A percentile compares a stretch with the other conserved stretches of the same genome.
Evolutionary conservation across 2,329 filamentous ascomycete species (phyloP).

Genomic region (Xylariomycetidae sp.): DNA sequence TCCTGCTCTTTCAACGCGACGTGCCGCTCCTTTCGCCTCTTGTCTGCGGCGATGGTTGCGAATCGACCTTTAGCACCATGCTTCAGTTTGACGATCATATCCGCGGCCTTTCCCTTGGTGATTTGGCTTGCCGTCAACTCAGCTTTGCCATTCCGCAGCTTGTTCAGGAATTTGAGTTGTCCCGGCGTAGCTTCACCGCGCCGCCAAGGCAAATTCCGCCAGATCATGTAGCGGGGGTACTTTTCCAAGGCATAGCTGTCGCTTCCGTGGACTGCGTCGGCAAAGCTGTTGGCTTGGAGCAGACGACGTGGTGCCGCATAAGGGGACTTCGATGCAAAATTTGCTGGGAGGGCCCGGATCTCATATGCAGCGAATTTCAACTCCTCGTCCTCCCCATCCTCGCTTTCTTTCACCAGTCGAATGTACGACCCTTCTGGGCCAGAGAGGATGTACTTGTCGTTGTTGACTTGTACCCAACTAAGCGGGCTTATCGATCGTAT

Average conservation of each 20-base stretch:
- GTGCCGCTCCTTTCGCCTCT: slow-evolving; percentile 40
- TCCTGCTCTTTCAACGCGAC: slow-evolving; percentile 32
- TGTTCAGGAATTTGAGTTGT: slow-evolving; percentile 67
- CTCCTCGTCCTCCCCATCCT: slow-evolving; percentile 20
- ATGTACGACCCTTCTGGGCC: slow-evolving; percentile 58
- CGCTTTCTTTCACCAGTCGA: slow-evolving; percentile 42
- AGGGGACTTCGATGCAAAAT: slow-evolving; percentile 46
- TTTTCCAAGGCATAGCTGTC: slow-evolving; percentile 70
- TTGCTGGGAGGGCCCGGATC: slow-evolving; percentile 39
- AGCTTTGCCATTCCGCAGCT: slow-evolving; percentile 49
- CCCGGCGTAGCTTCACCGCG: slow-evolving; percentile 54
- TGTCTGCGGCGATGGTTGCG: slow-evolving; percentile 44
- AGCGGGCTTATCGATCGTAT: slow-evolving; percentile 70
- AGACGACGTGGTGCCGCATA: slow-evolving; percentile 66
- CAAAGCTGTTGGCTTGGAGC: slow-evolving; percentile 58
- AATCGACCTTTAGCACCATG: slow-evolving; percentile 70
- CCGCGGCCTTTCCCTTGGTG: slow-evolving; percentile 73
- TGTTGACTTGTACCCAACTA: slow-evolving; percentile 77
- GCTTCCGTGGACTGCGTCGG: slow-evolving; percentile 73
- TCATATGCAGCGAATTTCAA: slow-evolving; percentile 39
- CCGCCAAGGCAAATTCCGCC: slow-evolving; percentile 64
- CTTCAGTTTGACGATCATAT: slow-evolving; percentile 90
- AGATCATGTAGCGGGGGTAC: slow-evolving; percentile 64
- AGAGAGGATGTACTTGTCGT: slow-evolving; percentile 64
- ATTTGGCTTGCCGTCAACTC: slow-evolving; percentile 47